These are phyloP conservation scores for Kodamaea anthophila DNA, from an alignment of 1,139 yeast species.

Conservation along the genomic window DNA sequence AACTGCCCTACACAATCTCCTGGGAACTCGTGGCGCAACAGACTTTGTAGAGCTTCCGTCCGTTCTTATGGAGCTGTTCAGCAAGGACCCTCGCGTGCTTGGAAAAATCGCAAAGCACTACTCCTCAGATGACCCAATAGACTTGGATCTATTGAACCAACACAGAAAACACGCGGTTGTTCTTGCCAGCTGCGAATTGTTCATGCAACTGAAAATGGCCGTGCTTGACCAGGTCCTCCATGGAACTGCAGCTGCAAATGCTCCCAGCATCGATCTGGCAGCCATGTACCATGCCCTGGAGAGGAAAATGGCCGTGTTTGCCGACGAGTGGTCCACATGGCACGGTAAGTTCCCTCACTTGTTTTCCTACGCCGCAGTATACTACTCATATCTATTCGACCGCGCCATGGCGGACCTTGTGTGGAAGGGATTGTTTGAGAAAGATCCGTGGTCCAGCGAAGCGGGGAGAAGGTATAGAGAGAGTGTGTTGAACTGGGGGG, in stretches of 20 bases:
- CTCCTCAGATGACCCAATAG: conserved; percentile 58
- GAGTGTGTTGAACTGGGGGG: conserved; percentile 86
- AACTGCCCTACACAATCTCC: conserved; percentile 81
- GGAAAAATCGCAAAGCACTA: conserved; percentile 70
- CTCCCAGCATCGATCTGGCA: conserved; percentile 42
- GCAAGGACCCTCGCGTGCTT: conserved; percentile 73
- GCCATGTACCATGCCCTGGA: conserved; percentile 64
- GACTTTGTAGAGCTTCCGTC: conserved; percentile 97
- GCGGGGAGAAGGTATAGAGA: conserved; percentile 74
- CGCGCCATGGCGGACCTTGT: conserved; percentile 87
- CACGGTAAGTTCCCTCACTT: conserved; percentile 93
- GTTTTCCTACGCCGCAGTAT: conserved; percentile 90
- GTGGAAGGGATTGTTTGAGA: conserved; percentile 66
- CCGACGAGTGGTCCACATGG: conserved; percentile 73
- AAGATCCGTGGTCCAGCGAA: conserved; percentile 62
- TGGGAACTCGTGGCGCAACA: conserved; percentile 93
- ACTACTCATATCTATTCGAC: conserved; percentile 87
- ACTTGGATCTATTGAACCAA: conserved; percentile 41
- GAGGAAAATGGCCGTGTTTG: conserved; percentile 44
- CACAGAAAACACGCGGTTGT: conserved; percentile 50
- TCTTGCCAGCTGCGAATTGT: conserved; percentile 68
- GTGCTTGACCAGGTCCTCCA: conserved; percentile 80
- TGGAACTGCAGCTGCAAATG: conserved; percentile 32
- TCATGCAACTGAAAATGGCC: conserved; percentile 87
- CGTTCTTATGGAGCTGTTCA: conserved; percentile 89